These are phyloP conservation scores for Talaromyces atroroseus DNA, from an alignment of 2,329 filamentous ascomycete genomes.

Conservation along the genomic window DNA sequence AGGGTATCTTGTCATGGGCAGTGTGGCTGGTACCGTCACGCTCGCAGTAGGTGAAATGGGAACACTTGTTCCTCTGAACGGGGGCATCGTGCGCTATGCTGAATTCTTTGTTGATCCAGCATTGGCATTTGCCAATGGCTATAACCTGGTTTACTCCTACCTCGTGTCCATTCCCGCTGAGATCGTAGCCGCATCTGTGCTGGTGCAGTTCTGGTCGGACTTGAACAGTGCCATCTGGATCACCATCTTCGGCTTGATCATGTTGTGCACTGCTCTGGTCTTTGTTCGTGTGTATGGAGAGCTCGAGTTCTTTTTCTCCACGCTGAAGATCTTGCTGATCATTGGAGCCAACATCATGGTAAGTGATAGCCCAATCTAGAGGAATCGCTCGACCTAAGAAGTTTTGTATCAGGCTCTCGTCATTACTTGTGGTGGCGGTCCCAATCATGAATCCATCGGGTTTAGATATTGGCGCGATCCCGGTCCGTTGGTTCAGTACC, in stretches of 20 bases:
- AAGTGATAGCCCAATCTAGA: too few species aligned
- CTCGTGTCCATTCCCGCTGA: conserved; percentile 32
- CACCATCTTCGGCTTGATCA: conserved; percentile 55
- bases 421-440: conserved; percentile 51
- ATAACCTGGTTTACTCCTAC: conserved; percentile 33
- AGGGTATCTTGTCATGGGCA: too few species aligned
- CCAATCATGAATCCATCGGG: conserved; percentile 44
- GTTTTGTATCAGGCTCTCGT: conserved; percentile 34
- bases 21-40: not conserved
- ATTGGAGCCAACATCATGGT: conserved; percentile 46
- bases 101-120: conserved; percentile 36
- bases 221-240: conserved; percentile 47
- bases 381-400: too few species aligned
- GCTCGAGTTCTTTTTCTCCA: conserved; percentile 50
- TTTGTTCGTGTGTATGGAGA: conserved; percentile 50
- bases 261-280: conserved; percentile 46
- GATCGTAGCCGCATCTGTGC: conserved; percentile 27
- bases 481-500: conserved; percentile 45
- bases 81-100: conserved; percentile 33
- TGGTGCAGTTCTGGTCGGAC: conserved; percentile 38
- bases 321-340: conserved; percentile 48
- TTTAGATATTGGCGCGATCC: conserved; percentile 49
- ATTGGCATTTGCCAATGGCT: conserved; percentile 32
- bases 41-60: conserved; percentile 22
- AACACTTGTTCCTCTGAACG: conserved; percentile 33